Percentiles rank a stretch among this genome's conserved stretches.
These are phyloP conservation scores for Croton setiger DNA, from an alignment of 441 rosid species.

Conservation along the genomic window DNA sequence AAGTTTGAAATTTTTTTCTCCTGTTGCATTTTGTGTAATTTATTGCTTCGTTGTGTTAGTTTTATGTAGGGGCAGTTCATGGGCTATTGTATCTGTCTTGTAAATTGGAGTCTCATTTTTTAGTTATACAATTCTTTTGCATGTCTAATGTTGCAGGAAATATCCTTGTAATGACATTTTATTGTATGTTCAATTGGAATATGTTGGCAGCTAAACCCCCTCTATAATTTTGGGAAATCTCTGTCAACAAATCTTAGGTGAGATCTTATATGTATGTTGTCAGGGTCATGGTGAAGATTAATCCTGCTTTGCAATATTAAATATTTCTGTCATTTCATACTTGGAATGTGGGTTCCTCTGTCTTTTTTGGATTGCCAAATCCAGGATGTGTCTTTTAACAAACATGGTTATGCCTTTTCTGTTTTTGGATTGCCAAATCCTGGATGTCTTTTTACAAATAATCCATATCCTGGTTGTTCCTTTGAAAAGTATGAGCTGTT, in stretches of 20 bases:
- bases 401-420: not conserved
- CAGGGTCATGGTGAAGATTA: not conserved
- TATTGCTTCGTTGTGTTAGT: not conserved
- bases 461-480: not conserved
- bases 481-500: not conserved
- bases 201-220: not conserved
- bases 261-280: not conserved
- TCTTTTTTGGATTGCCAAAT: not conserved
- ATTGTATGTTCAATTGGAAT: not conserved
- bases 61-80: not conserved
- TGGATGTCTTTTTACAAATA: too few relatives aligned
- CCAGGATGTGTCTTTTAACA: too few relatives aligned
- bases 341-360: not conserved
- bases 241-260: not conserved
- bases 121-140: not conserved
- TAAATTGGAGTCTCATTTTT: not conserved
- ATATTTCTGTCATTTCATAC: not conserved
- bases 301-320: not conserved
- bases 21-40: not conserved
- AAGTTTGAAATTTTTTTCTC: not conserved
- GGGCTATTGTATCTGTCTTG: not conserved
- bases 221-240: not conserved
- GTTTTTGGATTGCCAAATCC: not conserved
- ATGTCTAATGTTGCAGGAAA: not conserved
- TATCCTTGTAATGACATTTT: not conserved